Evolutionary conservation across 2,329 filamentous ascomycete species (phyloP), one percentile per base, ranked within the genome.

Genomic region (Fusarium coffeatum): DNA sequence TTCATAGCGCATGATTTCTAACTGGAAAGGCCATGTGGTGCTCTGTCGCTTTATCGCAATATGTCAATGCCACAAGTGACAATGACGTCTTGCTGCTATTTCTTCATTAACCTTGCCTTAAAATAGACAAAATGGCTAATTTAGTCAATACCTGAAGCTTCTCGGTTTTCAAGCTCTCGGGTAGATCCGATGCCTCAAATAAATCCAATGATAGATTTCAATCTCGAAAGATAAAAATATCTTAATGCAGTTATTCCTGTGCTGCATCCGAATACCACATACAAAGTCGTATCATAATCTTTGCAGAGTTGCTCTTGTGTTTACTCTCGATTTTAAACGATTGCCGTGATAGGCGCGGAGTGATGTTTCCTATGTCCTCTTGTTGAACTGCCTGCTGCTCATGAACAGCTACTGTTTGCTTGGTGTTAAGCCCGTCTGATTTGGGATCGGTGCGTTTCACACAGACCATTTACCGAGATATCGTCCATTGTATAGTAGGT

Each of bases 271-370:
- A 46, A 22, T 54, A 63, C 47, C 32, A 48, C 55, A 66, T 50
- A 34, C 32, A 50, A 50, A 57, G 42, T 56, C 41, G 27, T 28
- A 59, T 51, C 54, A 43, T 50, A 46, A 40, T 28, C 25, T 63
- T 63, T 27, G 50, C 54, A 56, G 64, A 63, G 32, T 55, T 40
- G 41, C 47, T 59, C 55, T 62, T 50, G 50, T 55, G 50, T 64
- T 64, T 59, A 54, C 53, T 63, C 34, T 55, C 64, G 13, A 20
- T 30, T 49, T 6, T 23, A 28, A 46, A 32, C 20, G 54, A 60
- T 57, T 53, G 20, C 49, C 28, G 49, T 54, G 20, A 57, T 50
- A 45, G 32, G 40, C 53, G 47, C 56, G 69, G 64, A 45, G 56
- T 28, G 48, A 70, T 59, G 28, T 50, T 46, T 34, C 54, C 49